These are phyloP conservation scores for Camillea tinctor DNA, from an alignment of 2,329 filamentous ascomycete genomes.

Conservation along the genomic window DNA sequence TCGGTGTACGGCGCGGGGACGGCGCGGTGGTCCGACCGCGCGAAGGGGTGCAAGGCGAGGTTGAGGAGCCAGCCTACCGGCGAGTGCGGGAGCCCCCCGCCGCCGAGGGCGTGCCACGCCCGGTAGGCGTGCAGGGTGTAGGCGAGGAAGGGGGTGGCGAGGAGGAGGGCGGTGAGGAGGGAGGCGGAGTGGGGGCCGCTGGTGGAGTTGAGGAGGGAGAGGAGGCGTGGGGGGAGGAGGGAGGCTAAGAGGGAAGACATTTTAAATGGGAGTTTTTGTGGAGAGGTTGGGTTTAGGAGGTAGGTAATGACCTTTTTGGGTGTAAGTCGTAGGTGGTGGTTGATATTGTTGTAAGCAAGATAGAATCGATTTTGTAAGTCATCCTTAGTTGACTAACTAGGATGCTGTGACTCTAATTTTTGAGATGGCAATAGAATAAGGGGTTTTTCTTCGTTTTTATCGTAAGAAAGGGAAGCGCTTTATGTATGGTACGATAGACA, in stretches of 20 bases:
- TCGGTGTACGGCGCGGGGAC: conserved; percentile 29
- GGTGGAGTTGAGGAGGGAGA: background rate
- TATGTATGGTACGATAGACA: too few species aligned
- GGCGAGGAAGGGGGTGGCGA: conserved; percentile 13
- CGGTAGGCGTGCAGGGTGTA: conserved; percentile 36
- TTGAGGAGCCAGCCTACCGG: conserved; percentile 41
- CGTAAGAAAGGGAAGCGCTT: too few species aligned
- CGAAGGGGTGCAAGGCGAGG: conserved; percentile 32
- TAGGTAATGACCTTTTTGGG: too few species aligned
- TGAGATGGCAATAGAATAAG: too few species aligned
- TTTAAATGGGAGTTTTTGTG: background rate
- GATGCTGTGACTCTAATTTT: too few species aligned
- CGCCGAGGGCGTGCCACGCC: conserved; percentile 41
- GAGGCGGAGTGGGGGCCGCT: background rate
- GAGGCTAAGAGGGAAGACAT: background rate
- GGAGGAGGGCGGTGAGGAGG: conserved; percentile 6
- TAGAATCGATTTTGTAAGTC: too few species aligned
- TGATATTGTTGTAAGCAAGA: too few species aligned
- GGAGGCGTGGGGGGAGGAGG: background rate
- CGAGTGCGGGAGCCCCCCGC: conserved; percentile 44
- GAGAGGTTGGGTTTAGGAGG: background rate
- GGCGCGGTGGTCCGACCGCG: conserved; percentile 33
- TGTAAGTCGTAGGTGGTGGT: too few species aligned
- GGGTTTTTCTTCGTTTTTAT: too few species aligned
- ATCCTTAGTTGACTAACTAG: too few species aligned